phyloP scores from a whole-genome alignment of 2,329 filamentous ascomycete genomes.

The Botryotinia convoluta region DNA sequence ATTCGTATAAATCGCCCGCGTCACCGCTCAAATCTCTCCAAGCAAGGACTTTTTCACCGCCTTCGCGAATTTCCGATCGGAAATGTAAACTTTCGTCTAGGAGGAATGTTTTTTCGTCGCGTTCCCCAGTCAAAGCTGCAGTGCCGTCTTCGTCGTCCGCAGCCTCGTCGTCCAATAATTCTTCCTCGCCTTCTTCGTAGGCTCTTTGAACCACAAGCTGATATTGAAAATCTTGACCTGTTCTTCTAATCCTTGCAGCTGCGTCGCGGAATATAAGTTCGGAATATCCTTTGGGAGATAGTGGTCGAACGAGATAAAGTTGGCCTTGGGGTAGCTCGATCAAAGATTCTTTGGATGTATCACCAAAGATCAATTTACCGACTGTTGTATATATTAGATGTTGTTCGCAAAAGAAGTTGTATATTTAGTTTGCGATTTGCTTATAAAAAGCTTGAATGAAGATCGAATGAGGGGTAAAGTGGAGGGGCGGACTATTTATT shows the following conservation, averaged over 20 bases:
- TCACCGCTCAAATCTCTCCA: conserved; percentile 96
- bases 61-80: conserved; percentile 75
- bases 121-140: conserved; percentile 72
- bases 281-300: conserved; percentile 95
- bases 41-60: conserved; percentile 81
- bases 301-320: conserved; percentile 92
- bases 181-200: conserved; percentile 96
- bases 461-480: conserved; percentile 20
- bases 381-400: conserved; percentile 50
- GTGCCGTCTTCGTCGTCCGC: conserved; percentile 70
- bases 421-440: background rate
- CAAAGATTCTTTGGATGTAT: conserved; percentile 77
- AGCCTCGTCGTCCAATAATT: conserved; percentile 84
- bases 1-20: conserved; percentile 93
- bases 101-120: conserved; percentile 95
- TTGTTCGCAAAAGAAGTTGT: background rate
- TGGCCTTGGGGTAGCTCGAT: conserved; percentile 94
- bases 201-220: conserved; percentile 94
- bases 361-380: conserved; percentile 88
- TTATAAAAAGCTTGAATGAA: conserved; percentile 2
- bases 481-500: conserved; percentile 17
- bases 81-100: conserved; percentile 92
- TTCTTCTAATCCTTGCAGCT: conserved; percentile 84
- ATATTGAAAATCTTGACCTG: conserved; percentile 93
- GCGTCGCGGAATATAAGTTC: conserved; percentile 99